Evolutionary conservation across 192 early-diverging fungal species (phyloP), one percentile per base, ranked within the genome.

Genomic region (Umbelopsis isabellina): DNA sequence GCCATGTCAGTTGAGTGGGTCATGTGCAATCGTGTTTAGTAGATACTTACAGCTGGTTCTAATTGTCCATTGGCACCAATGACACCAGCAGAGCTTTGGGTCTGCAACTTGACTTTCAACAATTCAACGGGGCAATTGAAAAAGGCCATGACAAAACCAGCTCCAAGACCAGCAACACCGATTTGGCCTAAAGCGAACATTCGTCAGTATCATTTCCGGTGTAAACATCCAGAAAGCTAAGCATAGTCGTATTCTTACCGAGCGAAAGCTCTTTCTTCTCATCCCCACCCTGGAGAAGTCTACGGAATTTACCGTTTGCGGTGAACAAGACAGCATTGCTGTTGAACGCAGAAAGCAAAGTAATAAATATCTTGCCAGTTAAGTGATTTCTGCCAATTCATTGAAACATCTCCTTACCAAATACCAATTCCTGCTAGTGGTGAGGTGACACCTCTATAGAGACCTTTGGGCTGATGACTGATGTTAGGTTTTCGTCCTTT

Each of bases 271-370:
- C 46, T 48, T 82, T 80, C 15, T 48, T 73, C 44, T 72, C 73
- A 41, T 86, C 78, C 20, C 75, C 83, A 11, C 78, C 80, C 35
- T 82, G 84, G 6, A 91, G 68, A 69, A 87, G 68, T 21, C 83
- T 80, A 22, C 88, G 81, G 55, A 91, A 89, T 8, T 79, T 70
- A 22, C 85, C 87, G 67, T 91, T 91, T 46, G 86, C 82, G 66
- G 85, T 79, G 76, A 91, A 91, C 47, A 91, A 66, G 30, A 91
- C 87, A 3, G 89, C 89, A 83, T 91, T 91, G 71, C 87, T 90
- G 67, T 49, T 21, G 41, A 18, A 12, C 7, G 45, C 4, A 49
- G 46, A 67, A 49, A 21, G 11, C n/a, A n/a, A 35, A 11, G 25
- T 11, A 1, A 35, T 61, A 3, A 35, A 35, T 35, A 41, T 9